Conservation (phyloP, 2,329 filamentous ascomycete species). For the Metarhizium rileyi region DNA sequence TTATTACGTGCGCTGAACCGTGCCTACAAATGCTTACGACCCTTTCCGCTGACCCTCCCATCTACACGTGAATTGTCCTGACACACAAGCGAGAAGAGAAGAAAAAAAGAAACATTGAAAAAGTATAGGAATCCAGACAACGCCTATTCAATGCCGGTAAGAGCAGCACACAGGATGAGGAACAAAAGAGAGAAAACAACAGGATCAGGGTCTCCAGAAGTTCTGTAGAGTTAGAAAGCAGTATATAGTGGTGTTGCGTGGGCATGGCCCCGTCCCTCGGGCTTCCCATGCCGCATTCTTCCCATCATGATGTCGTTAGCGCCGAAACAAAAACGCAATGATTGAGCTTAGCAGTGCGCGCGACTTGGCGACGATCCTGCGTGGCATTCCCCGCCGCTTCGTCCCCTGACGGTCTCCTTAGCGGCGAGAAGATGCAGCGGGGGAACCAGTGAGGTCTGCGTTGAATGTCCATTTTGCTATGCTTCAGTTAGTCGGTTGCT, state of each 20-base stretch:
- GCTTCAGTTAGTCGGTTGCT: conserved; percentile 15
- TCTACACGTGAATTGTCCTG: not conserved
- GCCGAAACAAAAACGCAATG: not conserved
- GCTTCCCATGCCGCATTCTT: not conserved
- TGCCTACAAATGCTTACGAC: not conserved
- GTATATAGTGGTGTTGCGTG: not conserved
- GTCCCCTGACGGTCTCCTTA: not conserved
- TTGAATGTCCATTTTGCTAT: conserved; percentile 36
- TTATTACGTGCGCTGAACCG: not conserved
- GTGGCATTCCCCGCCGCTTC: not conserved
- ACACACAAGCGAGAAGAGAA: not conserved
- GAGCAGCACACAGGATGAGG: not conserved
- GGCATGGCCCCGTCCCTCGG: not conserved
- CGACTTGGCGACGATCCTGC: not conserved
- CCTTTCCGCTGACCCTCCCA: not conserved
- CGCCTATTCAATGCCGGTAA: conserved; percentile 2
- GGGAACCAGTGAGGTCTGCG: conserved; percentile 4
- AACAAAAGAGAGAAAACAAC: not conserved
- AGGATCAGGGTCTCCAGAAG: not conserved
- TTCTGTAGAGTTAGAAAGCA: not conserved
- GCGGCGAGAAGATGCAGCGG: conserved; percentile 3
- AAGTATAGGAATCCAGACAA: not conserved
- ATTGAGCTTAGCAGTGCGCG: not conserved
- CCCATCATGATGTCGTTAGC: not conserved
- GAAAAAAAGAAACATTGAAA: not conserved